Evolutionary conservation across 768 basidiomycete species (phyloP), one percentile per base, ranked within the genome.

Genomic region (Lactarius akahatsu): DNA sequence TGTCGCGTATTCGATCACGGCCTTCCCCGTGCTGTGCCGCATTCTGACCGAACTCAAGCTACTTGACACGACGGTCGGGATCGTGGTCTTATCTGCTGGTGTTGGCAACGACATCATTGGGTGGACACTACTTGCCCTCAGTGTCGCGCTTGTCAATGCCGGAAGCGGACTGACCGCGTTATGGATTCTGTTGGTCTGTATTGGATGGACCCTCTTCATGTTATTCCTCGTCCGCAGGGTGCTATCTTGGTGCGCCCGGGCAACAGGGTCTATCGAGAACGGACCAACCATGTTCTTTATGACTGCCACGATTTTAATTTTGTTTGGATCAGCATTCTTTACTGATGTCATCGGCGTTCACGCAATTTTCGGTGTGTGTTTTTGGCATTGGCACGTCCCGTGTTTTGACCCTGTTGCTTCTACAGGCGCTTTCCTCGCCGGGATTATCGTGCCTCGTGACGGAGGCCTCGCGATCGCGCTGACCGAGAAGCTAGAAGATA

Each of bases 401-500:
- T 57, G 26, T 41, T 32, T 62, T 8, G 43, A 52, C 18, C 13
- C 32, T 45, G 34, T 40, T 36, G 15, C 43, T 16, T 23, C 23
- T 34, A 8, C 65, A 89, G 87, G 88, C 58, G 93, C 92, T 0
- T 96, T 97, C 80, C 73, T 96, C 13, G 85, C 86, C 2, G 95
- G 90, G 1, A 74, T 91, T 55, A 84, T 90, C 63, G 88, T 98
- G 9, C 96, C 97, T 2, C 86, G 94, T 34, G 90, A 95, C 72
- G 92, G 92, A 3, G 90, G 90, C 3, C 86, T 99, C 41, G 86
- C 90, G 0, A 92, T 95, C 60, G 81, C 88, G 0, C 78, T 98
- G n/a, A 94, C 92, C 0, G 93, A 96, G 72, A 98, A 96, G 73
- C 79, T 98, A n/a, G 97, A 99, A 77, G 96, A 98, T 77, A 87